Base-by-base conservation (phyloP, 768 basidiomycete species). In the Lanmaoa pseudosensibilis region DNA sequence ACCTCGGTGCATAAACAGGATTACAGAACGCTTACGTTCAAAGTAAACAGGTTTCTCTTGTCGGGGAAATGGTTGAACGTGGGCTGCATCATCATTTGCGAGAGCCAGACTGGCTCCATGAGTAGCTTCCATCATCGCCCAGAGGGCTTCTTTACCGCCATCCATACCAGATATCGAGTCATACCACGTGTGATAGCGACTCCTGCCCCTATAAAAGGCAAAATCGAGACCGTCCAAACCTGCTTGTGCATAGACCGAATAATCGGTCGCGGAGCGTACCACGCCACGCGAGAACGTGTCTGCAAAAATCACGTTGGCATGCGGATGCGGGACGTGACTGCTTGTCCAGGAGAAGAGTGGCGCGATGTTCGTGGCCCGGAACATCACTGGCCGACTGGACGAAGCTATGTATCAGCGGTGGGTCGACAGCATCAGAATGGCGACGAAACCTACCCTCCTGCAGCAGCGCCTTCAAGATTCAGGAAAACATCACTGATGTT, bases 401-500 rank as follows among this genome's bases (percentile, higher is more conserved):
- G 15, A 54, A 8, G 7, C 3, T 37, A n/a, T n/a, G n/a, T n/a
- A 23, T 62, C 44, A 64, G 19, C 30, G 33, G n/a, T 39, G 18
- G 44, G 11, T 49, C 32, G 10, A 30, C 2, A 9, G 6, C 11
- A 51, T 9, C 43, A 30, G 46, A 30, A 16, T 27, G 48, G 27
- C 11, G 19, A 52, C 0, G 13, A 18, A 4, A 65, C 80, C 49
- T 62, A 89, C 88, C 90, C 89, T 65, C 90, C 91, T 1, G 85
- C 78, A 15, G 85, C 83, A 4, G 90, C 90, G 15, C 92, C 91
- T 69, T 94, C 92, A 8, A 94, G 78, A 61, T 93, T 94, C 39
- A 94, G 74, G 71, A 94, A 94, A 1, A 79, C 79, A 27, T 83
- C 77, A 0, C 83, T 78, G 23, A 86, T 68, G 30, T 81, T 81